A percentile compares a stretch with the other conserved stretches of the same genome.
phyloP scores from a whole-genome alignment of 495 filamentous ascomycete species.

The Neurospora sp. region DNA sequence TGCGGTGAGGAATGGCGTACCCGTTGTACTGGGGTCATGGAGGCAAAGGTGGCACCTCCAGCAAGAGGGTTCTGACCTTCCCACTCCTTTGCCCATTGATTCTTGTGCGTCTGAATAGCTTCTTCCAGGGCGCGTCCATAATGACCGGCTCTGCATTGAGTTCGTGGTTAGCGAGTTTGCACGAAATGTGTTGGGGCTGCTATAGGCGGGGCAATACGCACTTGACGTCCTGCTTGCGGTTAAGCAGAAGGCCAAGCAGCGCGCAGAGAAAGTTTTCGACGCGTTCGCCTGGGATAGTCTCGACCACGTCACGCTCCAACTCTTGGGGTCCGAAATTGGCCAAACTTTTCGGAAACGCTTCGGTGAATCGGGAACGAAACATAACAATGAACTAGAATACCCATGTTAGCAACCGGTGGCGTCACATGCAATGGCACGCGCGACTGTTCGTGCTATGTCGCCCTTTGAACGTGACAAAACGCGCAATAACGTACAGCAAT shows the following conservation, averaged over 20 bases:
- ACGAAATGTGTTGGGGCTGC: not conserved
- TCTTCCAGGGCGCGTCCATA: conserved; percentile 90
- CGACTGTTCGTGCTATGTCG: conserved; percentile 30
- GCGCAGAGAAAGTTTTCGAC: conserved; percentile 85
- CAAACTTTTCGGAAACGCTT: conserved; percentile 76
- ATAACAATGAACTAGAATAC: conserved; percentile 80
- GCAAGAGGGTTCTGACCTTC: conserved; percentile 73
- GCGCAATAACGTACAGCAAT: conserved; percentile 62
- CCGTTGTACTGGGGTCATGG: conserved; percentile 67
- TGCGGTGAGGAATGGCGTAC: conserved; percentile 41
- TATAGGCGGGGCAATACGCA: conserved; percentile 42
- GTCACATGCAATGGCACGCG: conserved; percentile 24
- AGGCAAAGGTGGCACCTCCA: conserved; percentile 65
- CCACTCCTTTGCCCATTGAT: conserved; percentile 87
- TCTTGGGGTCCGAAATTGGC: conserved; percentile 90
- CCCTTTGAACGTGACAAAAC: conserved; percentile 17
- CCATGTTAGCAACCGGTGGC: conserved; percentile 15
- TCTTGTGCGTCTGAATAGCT: conserved; percentile 73
- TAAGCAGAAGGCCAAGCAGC: conserved; percentile 75
- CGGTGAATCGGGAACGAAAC: conserved; percentile 89
- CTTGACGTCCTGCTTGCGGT: conserved; percentile 98
- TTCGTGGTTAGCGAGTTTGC: not conserved
- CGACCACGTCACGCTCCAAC: conserved; percentile 75
- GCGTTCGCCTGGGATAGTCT: conserved; percentile 66
- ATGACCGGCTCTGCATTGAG: conserved; percentile 56